A percentile compares a stretch with the other conserved stretches of the same genome.
These are phyloP conservation scores for Porodaedalea pini DNA, from an alignment of 1,284 basidiomycete species.

Conservation along the genomic window DNA sequence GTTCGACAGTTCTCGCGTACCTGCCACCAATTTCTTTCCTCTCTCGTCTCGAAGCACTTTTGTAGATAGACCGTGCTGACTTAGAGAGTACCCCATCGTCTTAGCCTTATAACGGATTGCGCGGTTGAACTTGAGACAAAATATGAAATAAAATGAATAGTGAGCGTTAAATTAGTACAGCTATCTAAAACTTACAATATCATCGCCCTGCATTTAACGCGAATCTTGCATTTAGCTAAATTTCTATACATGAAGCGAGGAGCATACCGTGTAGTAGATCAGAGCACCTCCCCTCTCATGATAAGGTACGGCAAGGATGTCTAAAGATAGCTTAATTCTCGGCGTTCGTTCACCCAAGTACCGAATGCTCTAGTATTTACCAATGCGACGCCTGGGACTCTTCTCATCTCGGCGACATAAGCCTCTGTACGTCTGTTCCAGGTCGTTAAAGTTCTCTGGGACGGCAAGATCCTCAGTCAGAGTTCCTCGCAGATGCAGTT, in stretches of 20 bases:
- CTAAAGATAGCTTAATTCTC: slow-evolving; percentile 28
- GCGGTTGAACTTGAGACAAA: slow-evolving; percentile 72
- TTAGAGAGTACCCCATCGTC: slow-evolving; percentile 78
- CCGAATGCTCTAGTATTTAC: slow-evolving; percentile 34
- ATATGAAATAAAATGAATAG: neutral
- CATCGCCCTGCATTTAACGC: slow-evolving; percentile 59
- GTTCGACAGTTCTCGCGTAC: slow-evolving; percentile 41
- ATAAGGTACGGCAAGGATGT: slow-evolving; percentile 77
- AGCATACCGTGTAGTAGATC: slow-evolving; percentile 81
- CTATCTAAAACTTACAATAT: slow-evolving; percentile 54
- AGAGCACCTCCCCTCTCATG: slow-evolving; percentile 76
- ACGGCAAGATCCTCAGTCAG: slow-evolving; percentile 75
- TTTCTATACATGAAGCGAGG: slow-evolving; percentile 8
- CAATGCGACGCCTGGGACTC: slow-evolving; percentile 64
- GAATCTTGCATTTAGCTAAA: slow-evolving; percentile 29
- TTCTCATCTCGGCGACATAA: slow-evolving; percentile 48
- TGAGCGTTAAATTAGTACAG: neutral
- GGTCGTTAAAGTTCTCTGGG: slow-evolving; percentile 60
- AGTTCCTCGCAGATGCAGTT: slow-evolving; percentile 57
- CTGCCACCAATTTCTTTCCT: slow-evolving; percentile 59
- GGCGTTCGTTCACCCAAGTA: neutral
- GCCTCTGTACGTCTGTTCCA: slow-evolving; percentile 80
- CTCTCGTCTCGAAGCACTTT: slow-evolving; percentile 72
- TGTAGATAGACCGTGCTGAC: slow-evolving; percentile 76
- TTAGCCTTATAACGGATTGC: slow-evolving; percentile 82